Conservation (phyloP, 306 rosid genomes). For the Echinosophora koreensis region DNA sequence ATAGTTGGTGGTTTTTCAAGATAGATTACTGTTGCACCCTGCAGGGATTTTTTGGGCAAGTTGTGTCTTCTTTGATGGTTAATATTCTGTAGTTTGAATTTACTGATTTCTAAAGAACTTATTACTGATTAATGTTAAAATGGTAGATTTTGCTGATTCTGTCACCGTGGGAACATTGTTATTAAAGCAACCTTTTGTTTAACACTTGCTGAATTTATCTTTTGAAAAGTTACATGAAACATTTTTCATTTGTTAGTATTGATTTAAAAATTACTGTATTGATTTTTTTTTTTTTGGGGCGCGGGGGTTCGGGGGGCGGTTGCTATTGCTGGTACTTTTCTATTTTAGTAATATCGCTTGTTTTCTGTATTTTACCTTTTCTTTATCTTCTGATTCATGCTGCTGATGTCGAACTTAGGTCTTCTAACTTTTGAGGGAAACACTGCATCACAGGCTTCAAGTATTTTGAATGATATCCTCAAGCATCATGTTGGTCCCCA, state of each 20-base stretch:
- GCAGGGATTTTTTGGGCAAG: slow-evolving; percentile 17
- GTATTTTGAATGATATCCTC: slow-evolving; percentile 71
- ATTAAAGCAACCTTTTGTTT: slow-evolving; percentile 25
- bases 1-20: slow-evolving; percentile 26
- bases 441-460: slow-evolving; percentile 73
- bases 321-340: neutral
- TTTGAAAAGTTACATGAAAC: neutral
- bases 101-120: slow-evolving; percentile 28
- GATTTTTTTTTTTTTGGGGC: neutral
- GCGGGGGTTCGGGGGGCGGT: neutral
- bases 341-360: neutral
- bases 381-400: slow-evolving; percentile 52
- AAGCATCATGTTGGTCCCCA: slow-evolving; percentile 53
- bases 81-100: slow-evolving; percentile 18
- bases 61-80: slow-evolving; percentile 20
- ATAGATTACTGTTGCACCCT: slow-evolving; percentile 18
- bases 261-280: neutral
- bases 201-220: slow-evolving; percentile 11
- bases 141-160: slow-evolving; percentile 30
- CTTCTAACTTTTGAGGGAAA: slow-evolving; percentile 70
- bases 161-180: slow-evolving; percentile 24
- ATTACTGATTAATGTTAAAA: slow-evolving; percentile 18
- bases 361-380: neutral
- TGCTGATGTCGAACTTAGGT: slow-evolving; percentile 62
- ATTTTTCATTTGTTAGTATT: slow-evolving; percentile 25